Conservation (phyloP, 306 rosid species). For the Begonia peltatifolia region DNA sequence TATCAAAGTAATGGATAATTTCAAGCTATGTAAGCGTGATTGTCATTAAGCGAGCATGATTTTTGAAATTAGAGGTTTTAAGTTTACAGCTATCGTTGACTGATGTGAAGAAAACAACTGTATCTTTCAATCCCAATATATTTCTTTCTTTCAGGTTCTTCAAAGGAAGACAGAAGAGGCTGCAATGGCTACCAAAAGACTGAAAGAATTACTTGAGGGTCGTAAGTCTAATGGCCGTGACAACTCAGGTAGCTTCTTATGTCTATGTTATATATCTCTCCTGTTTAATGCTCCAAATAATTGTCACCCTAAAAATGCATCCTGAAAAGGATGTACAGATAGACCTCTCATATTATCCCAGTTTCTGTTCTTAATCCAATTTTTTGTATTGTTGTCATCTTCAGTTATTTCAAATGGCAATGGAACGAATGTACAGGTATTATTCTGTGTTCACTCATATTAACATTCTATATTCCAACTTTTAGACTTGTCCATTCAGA, state of each 20-base stretch:
- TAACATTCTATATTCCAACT: too few species aligned
- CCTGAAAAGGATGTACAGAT: constrained; percentile 2
- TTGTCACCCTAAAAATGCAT: constrained; percentile 9
- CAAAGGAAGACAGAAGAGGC: constrained; percentile 99
- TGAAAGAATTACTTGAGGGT: constrained; percentile 95
- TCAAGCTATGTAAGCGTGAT: too few species aligned
- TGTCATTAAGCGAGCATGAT: too few species aligned
- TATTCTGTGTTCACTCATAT: background rate
- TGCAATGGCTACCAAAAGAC: constrained; percentile 97
- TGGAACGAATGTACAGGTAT: constrained; percentile 80
- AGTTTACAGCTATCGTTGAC: too few species aligned
- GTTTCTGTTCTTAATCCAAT: constrained; percentile 6
- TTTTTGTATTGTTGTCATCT: constrained; percentile 22
- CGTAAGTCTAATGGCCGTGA: constrained; percentile 89
- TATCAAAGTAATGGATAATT: too few species aligned
- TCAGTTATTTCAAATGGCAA: constrained; percentile 65
- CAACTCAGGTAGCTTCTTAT: constrained; percentile 41
- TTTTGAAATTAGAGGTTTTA: too few species aligned
- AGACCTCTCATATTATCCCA: constrained; percentile 5
- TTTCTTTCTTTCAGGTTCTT: constrained; percentile 58
- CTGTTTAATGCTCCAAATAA: background rate
- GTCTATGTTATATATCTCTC: background rate
- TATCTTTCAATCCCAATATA: background rate
- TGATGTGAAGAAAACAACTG: too few species aligned
- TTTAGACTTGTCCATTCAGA: constrained; percentile 11